Conservation (phyloP, 441 rosid genomes). For the Rhodomyrtus psidioides region DNA sequence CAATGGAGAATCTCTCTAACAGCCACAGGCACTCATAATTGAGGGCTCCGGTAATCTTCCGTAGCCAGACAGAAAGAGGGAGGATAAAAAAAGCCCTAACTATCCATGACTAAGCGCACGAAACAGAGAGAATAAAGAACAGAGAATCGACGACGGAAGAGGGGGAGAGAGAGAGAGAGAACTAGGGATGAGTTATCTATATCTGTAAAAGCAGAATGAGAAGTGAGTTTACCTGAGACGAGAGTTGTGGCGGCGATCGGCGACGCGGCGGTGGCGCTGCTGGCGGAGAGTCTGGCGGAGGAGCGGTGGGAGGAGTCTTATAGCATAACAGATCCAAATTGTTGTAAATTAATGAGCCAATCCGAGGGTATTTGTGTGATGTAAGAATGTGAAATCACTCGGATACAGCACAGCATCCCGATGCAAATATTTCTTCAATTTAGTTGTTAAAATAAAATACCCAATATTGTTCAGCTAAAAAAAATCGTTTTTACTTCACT, state of each 20-base stretch:
- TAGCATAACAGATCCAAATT: background rate
- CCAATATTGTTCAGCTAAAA: background rate
- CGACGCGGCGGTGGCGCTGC: background rate
- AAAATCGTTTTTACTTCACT: background rate
- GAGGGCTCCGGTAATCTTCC: background rate
- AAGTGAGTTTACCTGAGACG: background rate
- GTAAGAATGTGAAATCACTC: fast-evolving
- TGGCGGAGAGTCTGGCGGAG: background rate
- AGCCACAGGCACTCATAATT: fast-evolving
- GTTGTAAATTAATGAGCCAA: background rate
- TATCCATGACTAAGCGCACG: background rate
- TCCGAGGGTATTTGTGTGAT: background rate
- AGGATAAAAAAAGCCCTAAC: background rate
- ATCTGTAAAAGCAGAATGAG: background rate
- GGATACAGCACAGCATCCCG: background rate
- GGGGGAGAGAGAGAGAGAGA: background rate
- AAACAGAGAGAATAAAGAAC: background rate
- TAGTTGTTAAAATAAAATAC: background rate
- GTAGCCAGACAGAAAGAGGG: background rate
- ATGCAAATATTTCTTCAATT: background rate
- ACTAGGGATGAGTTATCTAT: background rate
- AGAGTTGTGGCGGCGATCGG: background rate
- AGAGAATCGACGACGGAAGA: too few species aligned
- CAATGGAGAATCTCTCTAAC: background rate
- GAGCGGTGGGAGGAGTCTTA: background rate